Evolutionary conservation across 257 asterid species (phyloP), one percentile per base, ranked within the genome.

Genomic region (Nicotiana undulata): DNA sequence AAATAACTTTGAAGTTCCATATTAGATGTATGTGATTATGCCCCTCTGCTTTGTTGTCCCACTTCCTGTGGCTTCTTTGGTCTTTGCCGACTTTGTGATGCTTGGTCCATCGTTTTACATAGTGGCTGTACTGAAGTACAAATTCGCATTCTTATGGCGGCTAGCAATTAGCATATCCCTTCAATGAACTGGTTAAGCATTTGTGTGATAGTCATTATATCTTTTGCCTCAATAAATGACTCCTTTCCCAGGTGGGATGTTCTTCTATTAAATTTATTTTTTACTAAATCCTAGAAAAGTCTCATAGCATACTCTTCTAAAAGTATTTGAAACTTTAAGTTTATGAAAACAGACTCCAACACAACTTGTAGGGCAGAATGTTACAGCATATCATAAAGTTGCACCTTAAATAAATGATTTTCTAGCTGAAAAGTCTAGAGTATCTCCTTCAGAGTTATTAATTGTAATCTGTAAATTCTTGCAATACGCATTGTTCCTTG

Each of bases 171-270:
- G 78, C 26, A 20, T 40, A 58, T 20, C 32, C 77, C 24, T 40
- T 40, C 77, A 40, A 68, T 40, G 77, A 68, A 68, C 77, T 40
- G 77, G 77, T 40, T 68, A 70, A 70, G 77, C 58, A 46, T 40
- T 68, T 40, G 8, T 40, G 34, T 72, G 40, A 24, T 24, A 72
- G 49, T 72, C 78, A 46, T 46, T 72, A 46, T 22, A 11, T 68
- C 34, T 13, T 40, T 40, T 40, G 34, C 20, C 77, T 20, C 34
- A 5, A 31, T 40, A 55, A 40, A 40, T 18, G 22, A 72, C 22
- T 72, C 49, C 24, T 44, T 72, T 51, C 49, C 32, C 3, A 17
- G 76, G 76, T 10, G 29, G 9, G 37, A 67, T 18, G 37, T 67
- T 67, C 53, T 67, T 10, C 53, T 34, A 4, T 34, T 34, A 8